Percentiles rank a stretch among this genome's conserved stretches.
phyloP scores from a whole-genome alignment of 2,329 filamentous ascomycete species.

The Triangularia setosa region DNA sequence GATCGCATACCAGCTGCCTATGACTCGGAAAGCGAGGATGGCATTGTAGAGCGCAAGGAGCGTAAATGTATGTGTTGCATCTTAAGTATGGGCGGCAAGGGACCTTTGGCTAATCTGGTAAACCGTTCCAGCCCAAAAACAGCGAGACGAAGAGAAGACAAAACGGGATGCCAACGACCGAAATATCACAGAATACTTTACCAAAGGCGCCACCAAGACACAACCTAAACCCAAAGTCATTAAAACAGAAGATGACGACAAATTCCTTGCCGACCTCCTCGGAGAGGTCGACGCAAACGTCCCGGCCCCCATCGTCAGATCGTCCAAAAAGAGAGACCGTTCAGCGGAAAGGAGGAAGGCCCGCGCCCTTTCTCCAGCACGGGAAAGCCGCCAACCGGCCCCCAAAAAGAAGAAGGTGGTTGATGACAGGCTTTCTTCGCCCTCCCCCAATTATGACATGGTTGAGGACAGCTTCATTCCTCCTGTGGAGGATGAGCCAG shows the following conservation, averaged over 20 bases:
- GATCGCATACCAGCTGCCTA: conserved; percentile 63
- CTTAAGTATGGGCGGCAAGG: neutral
- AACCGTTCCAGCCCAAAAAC: conserved; percentile 65
- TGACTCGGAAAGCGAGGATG: conserved; percentile 73
- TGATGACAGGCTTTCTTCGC: conserved; percentile 46
- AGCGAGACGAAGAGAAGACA: conserved; percentile 80
- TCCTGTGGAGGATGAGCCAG: conserved; percentile 53
- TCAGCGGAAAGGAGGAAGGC: conserved; percentile 74
- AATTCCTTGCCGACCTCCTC: conserved; percentile 79
- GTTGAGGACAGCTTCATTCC: conserved; percentile 52
- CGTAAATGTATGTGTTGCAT: conserved; percentile 45
- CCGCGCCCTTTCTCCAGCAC: conserved; percentile 73
- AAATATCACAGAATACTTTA: conserved; percentile 94
- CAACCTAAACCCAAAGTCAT: conserved; percentile 80
- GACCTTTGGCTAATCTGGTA: conserved; percentile 2
- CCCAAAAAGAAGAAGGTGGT: conserved; percentile 56
- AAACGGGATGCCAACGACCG: conserved; percentile 83
- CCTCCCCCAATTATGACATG: conserved; percentile 47
- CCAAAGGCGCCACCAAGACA: conserved; percentile 61
- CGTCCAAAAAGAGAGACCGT: conserved; percentile 62
- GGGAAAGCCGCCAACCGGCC: conserved; percentile 48
- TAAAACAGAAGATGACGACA: conserved; percentile 81
- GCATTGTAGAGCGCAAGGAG: conserved; percentile 45
- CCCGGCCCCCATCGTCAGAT: conserved; percentile 49
- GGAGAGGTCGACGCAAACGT: conserved; percentile 82